Conservation (phyloP, 208 protist species). For the Sergeia podlipaevii region DNA sequence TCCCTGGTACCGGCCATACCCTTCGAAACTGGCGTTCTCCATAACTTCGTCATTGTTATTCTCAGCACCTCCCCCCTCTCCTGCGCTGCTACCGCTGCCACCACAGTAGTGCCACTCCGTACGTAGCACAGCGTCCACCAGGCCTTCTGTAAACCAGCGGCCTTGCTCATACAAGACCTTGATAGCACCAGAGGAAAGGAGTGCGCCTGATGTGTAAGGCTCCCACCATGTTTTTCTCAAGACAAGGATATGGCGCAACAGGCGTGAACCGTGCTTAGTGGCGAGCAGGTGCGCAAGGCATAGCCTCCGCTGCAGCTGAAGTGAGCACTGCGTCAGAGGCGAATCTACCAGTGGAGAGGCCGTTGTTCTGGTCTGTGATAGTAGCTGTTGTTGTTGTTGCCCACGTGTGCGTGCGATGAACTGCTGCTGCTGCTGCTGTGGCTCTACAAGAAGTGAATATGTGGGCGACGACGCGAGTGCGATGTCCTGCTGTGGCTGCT, state of each 20-base stretch:
- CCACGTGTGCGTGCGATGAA: neutral
- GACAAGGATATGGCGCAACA: slow-evolving; percentile 43
- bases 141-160: slow-evolving; percentile 30
- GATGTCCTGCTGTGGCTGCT: neutral
- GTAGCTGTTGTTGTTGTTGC: neutral
- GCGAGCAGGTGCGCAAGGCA: neutral
- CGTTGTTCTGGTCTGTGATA: neutral
- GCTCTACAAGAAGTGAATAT: neutral
- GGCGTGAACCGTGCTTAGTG: no score
- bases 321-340: neutral
- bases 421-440: neutral
- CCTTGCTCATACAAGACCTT: slow-evolving; percentile 32
- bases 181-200: slow-evolving; percentile 27
- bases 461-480: neutral
- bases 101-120: slow-evolving; percentile 39
- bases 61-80: no score
- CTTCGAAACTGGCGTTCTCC: slow-evolving; percentile 1
- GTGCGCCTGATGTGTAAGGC: slow-evolving; percentile 38
- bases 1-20: neutral
- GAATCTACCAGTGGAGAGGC: no score
- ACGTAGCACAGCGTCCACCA: slow-evolving; percentile 57
- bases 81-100: slow-evolving; percentile 4
- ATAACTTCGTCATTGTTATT: neutral
- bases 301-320: neutral
- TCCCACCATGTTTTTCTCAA: slow-evolving; percentile 64